These are phyloP conservation scores for Penicillium steckii DNA, from an alignment of 495 filamentous ascomycete genomes.

Conservation along the genomic window DNA sequence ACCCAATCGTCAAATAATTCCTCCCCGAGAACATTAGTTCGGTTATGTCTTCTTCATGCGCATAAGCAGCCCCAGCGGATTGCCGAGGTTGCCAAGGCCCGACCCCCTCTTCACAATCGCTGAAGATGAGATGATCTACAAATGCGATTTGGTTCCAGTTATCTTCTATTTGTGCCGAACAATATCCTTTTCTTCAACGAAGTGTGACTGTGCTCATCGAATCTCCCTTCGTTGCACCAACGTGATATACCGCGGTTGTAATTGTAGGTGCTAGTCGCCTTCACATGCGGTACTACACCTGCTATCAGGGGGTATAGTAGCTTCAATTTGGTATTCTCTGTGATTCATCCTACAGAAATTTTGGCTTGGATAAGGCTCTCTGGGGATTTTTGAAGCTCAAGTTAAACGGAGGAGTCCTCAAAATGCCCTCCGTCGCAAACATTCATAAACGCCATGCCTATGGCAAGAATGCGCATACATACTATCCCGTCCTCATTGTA, in stretches of 20 bases:
- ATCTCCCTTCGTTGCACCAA: no score
- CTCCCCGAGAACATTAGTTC: no score
- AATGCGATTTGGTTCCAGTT: not conserved
- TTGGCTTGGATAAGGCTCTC: not conserved
- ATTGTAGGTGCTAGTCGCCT: not conserved
- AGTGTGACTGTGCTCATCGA: no score
- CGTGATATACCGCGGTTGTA: not conserved
- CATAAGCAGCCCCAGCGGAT: not conserved
- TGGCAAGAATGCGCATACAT: conserved; percentile 50
- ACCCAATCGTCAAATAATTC: no score
- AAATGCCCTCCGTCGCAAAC: conserved; percentile 27
- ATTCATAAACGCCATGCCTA: conserved; percentile 50
- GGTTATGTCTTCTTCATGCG: no score
- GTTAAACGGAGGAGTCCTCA: not conserved
- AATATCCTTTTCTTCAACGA: no score
- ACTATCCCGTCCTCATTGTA: conserved; percentile 53
- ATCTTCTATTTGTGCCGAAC: not conserved
- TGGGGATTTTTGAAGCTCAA: not conserved
- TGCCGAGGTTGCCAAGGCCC: conserved; percentile 13
- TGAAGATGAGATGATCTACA: not conserved
- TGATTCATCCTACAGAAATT: not conserved
- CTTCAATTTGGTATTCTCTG: not conserved
- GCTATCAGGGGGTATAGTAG: not conserved
- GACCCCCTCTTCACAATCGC: not conserved
- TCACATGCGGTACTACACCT: conserved; percentile 7